A percentile compares a stretch with the other conserved stretches of the same genome.
phyloP scores from a whole-genome alignment of 2,329 filamentous ascomycete genomes.

The Fusarium tuaranense region DNA sequence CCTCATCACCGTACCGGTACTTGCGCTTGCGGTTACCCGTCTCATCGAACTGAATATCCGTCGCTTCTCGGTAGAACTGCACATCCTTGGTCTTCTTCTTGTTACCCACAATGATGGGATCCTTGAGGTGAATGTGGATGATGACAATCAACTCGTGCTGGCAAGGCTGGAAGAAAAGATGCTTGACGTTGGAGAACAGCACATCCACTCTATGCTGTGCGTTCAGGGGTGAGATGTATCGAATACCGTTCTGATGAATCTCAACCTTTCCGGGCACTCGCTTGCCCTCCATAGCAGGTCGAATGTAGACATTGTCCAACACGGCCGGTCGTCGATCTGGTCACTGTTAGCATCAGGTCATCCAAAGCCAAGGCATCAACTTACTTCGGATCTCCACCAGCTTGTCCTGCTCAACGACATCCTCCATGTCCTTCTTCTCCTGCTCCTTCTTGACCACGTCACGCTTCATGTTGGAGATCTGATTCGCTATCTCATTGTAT shows the following conservation, averaged over 20 bases:
- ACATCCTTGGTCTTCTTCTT: slow-evolving; percentile 98
- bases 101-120: slow-evolving; percentile 97
- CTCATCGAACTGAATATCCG: slow-evolving; percentile 98
- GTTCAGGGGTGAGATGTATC: slow-evolving; percentile 86
- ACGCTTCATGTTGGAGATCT: slow-evolving; percentile 97
- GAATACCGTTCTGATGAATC: slow-evolving; percentile 98
- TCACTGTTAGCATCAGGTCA: slow-evolving; percentile 53
- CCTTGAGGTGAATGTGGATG: slow-evolving; percentile 97
- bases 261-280: slow-evolving; percentile 95
- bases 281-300: slow-evolving; percentile 95
- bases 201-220: slow-evolving; percentile 89
- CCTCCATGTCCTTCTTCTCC: slow-evolving; percentile 99
- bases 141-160: slow-evolving; percentile 97
- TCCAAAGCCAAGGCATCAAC: slow-evolving; percentile 45
- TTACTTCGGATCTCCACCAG: slow-evolving; percentile 91
- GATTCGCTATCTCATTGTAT: slow-evolving; percentile 89
- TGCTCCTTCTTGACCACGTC: slow-evolving; percentile 92
- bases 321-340: slow-evolving; percentile 88
- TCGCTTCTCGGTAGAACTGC: slow-evolving; percentile 97
- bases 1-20: slow-evolving; percentile 96
- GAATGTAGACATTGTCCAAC: slow-evolving; percentile 94
- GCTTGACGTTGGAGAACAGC: slow-evolving; percentile 97
- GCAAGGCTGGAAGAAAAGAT: slow-evolving; percentile 98
- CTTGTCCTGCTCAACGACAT: slow-evolving; percentile 99
- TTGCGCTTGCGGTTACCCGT: slow-evolving; percentile 98